Evolutionary conservation across 78 protist species (phyloP).

Genomic region (Dictyostelium capitatum): DNA sequence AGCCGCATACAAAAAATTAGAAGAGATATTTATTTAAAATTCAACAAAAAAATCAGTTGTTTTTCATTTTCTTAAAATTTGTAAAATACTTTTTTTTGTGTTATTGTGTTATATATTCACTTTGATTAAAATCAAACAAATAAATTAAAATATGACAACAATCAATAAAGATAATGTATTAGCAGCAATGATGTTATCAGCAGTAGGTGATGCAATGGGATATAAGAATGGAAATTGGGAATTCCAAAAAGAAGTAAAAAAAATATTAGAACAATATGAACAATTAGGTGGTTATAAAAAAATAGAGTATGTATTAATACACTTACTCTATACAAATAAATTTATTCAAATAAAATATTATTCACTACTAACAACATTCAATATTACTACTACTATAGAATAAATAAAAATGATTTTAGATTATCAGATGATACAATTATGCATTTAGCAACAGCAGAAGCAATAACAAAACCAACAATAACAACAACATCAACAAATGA

Average conservation of each 20-base stretch:
- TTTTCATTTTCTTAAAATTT: too few relatives aligned
- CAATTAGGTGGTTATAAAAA: slow-evolving; percentile 21
- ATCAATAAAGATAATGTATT: background rate
- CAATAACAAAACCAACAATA: slow-evolving; percentile 31
- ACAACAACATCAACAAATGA: slow-evolving; percentile 11
- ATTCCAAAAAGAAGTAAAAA: slow-evolving; percentile 26
- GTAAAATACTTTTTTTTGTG: too few relatives aligned
- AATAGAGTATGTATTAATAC: slow-evolving; percentile 16
- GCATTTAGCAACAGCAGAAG: slow-evolving; percentile 87
- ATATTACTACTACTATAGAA: too few relatives aligned
- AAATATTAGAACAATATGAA: background rate
- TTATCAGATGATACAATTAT: slow-evolving; percentile 89
- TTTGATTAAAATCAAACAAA: too few relatives aligned
- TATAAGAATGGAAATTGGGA: slow-evolving; percentile 79
- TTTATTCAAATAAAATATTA: too few relatives aligned
- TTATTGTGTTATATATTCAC: too few relatives aligned
- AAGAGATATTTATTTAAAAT: too few relatives aligned
- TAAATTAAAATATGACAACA: background rate
- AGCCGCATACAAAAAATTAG: too few relatives aligned
- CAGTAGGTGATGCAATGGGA: slow-evolving; percentile 85
- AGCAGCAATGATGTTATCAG: slow-evolving; percentile 67
- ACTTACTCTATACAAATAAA: too few relatives aligned
- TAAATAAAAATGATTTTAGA: slow-evolving; percentile 67
- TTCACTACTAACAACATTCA: too few relatives aligned
- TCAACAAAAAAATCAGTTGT: too few relatives aligned